Evolutionary conservation across 2,329 filamentous ascomycete species (phyloP), one percentile per base, ranked within the genome.

Genomic region (Apiospora kogelbergensis): DNA sequence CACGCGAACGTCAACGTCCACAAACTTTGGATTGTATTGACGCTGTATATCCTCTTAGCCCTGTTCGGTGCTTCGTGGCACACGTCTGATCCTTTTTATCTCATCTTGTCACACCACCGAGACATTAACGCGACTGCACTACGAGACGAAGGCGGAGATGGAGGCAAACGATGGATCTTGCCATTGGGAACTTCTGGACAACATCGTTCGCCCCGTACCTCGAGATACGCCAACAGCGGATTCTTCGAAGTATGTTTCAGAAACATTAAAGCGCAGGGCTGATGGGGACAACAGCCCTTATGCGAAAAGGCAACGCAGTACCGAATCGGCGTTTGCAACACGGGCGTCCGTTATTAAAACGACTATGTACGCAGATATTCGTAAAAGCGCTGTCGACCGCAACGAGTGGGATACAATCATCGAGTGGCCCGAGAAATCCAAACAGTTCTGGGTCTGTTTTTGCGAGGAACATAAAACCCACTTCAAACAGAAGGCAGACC

Each of bases 381-480:
- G 53, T 37, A 37, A 60, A 20, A 60, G 37, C 53, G 53, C 53
- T 4, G 9, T 60, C 53, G 26, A 37, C 17, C 7, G 44, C 11
- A 33, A 41, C 20, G 17, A 67, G 7, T 68, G 68, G 66, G 78
- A 80, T 68, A 72, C 75, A 4, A 70, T 70, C 11, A 72, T 77
- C 6, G 73, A 80, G 69, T 80, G 74, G 68, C 78, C 78, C 1
- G 5, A 26, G 0, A 68, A 68, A 15, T 76, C 73, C 9, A 69
- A 71, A 0, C 68, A 75, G 5, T 82, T 75, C 72, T 83, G 81
- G 67, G 81, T 83, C 6, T 68, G 82, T 2, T 79, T 77, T 67
- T 83, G 81, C 72, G 79, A 81, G 42, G 75, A 81, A 66, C 81
- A 83, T 24, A 66, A 70, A 0, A 73, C 81, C 10, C 79, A 80